Base-by-base conservation (phyloP, 2,329 filamentous ascomycete genomes). In the Neoarthrinium moseri region DNA sequence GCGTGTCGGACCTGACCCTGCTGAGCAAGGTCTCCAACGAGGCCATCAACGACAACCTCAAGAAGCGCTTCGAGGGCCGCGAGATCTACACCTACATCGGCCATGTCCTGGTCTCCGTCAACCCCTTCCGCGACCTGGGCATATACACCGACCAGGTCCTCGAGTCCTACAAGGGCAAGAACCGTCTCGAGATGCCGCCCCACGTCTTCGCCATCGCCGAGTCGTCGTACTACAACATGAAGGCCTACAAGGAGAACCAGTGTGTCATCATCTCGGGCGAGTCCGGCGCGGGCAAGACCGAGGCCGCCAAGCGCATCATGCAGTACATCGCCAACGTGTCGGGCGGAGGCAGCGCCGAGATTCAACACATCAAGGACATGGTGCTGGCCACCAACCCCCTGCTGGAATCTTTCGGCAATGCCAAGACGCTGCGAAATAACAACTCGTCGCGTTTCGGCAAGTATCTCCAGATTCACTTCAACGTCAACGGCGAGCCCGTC, bases 71-170 rank as follows among this genome's bases (percentile, higher is more conserved):
- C 70, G 90, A 97, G 66, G 91, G 92, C 77, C 86, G 80, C 68
- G 92, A 99, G 72, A 99, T 99, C 67, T 99, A 99, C 75, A 99
- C 94, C 63, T 99, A 99, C 70, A 99, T 99, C 67, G 94, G 94
- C 73, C 92, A 97, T 86, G 94, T 99, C 70, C 71, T 99, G 79
- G 94, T 99, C 58, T 97, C 94, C 30, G 94, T 99, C 68, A 99
- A 99, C 70, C 94, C 94, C 27, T 99, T 99, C 70, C 85, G 90
- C 65, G 94, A 99, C 65, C 78, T 96, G 74, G 94, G 94, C 46
- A 97, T 99, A 72, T 99, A 99, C 72, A 97, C 92, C 67, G 92
- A 97, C 56, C 75, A 86, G 61, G 91, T 97, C 48, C 82, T 99
- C 62, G 85, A 95, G 39, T 92, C 89, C 62, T 99, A 99, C 75